Conservation (phyloP, 306 rosid genomes). For the Senna tora region DNA sequence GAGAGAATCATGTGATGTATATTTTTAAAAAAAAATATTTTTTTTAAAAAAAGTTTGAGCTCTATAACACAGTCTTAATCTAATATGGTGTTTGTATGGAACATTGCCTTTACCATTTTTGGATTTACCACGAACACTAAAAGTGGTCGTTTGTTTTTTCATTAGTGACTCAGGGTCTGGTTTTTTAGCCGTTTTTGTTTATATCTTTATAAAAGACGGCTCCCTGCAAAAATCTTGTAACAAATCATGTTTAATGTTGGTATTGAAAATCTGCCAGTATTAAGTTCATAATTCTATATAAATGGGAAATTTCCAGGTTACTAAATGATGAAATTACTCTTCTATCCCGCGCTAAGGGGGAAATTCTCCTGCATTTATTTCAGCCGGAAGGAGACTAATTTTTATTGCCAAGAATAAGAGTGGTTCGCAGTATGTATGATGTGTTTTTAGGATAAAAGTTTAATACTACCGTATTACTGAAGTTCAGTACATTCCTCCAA, state of each 20-base stretch:
- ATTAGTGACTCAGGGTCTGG: too few relatives aligned
- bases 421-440: slow-evolving; percentile 9
- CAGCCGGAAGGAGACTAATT: slow-evolving; percentile 16
- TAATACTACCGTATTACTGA: too few relatives aligned
- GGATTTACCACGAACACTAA: neutral
- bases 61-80: too few relatives aligned
- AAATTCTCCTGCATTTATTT: slow-evolving; percentile 31
- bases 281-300: neutral
- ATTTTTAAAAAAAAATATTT: too few relatives aligned
- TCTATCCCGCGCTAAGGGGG: slow-evolving; percentile 21
- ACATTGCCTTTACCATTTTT: neutral
- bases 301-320: slow-evolving; percentile 33
- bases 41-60: too few relatives aligned
- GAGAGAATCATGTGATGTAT: too few relatives aligned
- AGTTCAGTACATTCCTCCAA: too few relatives aligned
- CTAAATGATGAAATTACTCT: slow-evolving; percentile 21
- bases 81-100: neutral
- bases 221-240: neutral
- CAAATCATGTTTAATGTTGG: neutral
- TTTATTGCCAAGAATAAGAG: slow-evolving; percentile 8
- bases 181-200: too few relatives aligned
- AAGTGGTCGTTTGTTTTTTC: too few relatives aligned
- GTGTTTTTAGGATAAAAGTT: too few relatives aligned
- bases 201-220: neutral
- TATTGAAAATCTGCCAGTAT: too few relatives aligned